Conservation (phyloP, 441 rosid genomes). For the Pelargonium cotyledonis region DNA sequence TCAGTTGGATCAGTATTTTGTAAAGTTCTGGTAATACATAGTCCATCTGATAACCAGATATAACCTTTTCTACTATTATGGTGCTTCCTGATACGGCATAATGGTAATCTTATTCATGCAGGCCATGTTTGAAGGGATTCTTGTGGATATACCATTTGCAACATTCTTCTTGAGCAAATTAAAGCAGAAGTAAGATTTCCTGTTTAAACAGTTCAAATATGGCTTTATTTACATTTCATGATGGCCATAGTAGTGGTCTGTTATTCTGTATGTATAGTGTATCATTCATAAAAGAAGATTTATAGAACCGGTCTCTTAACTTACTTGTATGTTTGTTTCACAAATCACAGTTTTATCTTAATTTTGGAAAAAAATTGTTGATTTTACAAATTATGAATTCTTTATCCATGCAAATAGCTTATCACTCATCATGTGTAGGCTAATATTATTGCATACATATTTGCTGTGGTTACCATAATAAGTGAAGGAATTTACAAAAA, state of each 20-base stretch:
- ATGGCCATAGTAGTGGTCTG: neutral
- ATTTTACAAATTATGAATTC: neutral
- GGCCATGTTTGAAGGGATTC: conserved; percentile 99
- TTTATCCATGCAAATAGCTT: neutral
- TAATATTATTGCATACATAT: neutral
- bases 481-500: neutral
- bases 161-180: conserved; percentile 98
- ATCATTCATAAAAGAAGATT: neutral
- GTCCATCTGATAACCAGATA: neutral
- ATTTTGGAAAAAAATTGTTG: neutral
- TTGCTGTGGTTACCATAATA: neutral
- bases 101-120: conserved; percentile 32
- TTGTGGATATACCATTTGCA: conserved; percentile 97
- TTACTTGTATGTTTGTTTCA: neutral
- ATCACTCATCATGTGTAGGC: neutral
- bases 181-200: conserved; percentile 67
- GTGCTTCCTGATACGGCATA: conserved; percentile 10
- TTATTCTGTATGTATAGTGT: too few relatives aligned
- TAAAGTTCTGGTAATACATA: neutral
- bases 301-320: neutral
- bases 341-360: neutral
- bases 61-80: neutral
- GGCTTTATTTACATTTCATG: neutral
- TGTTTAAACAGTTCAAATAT: neutral
- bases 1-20: too few relatives aligned